Percentiles rank a stretch among this genome's conserved stretches.
phyloP scores from a whole-genome alignment of 352 stramenopile genomes.

The Phytophthora podocarpi region DNA sequence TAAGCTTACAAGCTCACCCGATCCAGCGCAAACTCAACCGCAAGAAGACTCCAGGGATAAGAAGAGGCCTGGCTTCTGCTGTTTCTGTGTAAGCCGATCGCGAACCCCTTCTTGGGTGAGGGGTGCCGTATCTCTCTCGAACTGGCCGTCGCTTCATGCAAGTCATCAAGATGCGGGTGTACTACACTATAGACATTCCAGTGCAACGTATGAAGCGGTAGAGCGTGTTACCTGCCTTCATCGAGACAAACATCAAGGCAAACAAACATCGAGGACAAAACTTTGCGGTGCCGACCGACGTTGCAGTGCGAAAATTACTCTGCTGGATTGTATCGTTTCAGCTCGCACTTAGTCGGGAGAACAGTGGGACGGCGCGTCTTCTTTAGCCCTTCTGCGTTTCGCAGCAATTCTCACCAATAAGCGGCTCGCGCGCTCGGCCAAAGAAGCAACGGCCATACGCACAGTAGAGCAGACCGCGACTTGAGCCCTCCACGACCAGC shows the following conservation, averaged over 20 bases:
- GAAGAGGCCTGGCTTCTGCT: slow-evolving; percentile 14
- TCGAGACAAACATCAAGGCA: no score
- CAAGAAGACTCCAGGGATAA: slow-evolving; percentile 6
- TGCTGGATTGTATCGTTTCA: slow-evolving; percentile 28
- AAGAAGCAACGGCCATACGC: slow-evolving; percentile 36
- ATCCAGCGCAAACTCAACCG: slow-evolving; percentile 1
- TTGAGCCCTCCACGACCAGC: slow-evolving; percentile 18
- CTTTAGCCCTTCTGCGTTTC: slow-evolving; percentile 30
- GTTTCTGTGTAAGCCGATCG: slow-evolving; percentile 14
- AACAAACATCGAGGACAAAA: no score
- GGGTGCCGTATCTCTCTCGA: no score
- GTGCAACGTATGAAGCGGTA: no score
- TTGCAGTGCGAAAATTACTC: slow-evolving; percentile 5
- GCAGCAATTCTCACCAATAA: slow-evolving; percentile 30
- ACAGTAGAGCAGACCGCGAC: slow-evolving; percentile 12
- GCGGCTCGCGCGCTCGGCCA: slow-evolving; percentile 1
- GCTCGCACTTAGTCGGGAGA: slow-evolving; percentile 26
- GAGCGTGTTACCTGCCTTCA: no score
- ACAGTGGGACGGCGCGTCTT: slow-evolving; percentile 30
- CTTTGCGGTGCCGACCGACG: no score
- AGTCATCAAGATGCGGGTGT: no score
- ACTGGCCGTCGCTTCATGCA: no score
- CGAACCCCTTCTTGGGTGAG: slow-evolving; percentile 8
- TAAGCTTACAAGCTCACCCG: no score
- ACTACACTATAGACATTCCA: no score